These are phyloP conservation scores for Nothophoma quercina DNA, from an alignment of 2,329 filamentous ascomycete species.

Conservation along the genomic window DNA sequence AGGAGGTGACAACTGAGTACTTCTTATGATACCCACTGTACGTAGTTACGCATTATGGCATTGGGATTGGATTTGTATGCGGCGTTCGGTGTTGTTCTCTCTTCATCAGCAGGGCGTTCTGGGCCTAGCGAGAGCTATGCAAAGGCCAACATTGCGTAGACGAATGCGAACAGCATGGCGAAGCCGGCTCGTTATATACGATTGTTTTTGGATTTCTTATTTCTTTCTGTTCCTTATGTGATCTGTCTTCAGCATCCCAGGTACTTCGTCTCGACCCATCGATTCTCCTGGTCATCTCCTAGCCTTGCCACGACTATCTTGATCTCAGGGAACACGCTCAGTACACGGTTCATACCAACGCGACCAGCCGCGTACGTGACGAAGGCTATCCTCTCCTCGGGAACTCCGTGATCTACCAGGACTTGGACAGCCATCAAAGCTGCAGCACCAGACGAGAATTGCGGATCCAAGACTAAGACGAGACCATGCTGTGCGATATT, in stretches of 20 bases:
- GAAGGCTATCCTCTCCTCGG: conserved; percentile 84
- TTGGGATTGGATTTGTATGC: conserved; percentile 20
- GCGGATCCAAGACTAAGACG: conserved; percentile 87
- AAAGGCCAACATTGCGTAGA: not conserved
- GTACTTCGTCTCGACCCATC: conserved; percentile 91
- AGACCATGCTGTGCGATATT: conserved; percentile 77
- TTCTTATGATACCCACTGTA: conserved; percentile 63
- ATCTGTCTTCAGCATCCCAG: conserved; percentile 72
- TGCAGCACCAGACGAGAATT: conserved; percentile 90
- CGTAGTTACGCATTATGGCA: conserved; percentile 20
- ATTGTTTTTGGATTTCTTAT: not conserved
- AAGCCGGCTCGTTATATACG: conserved; percentile 7
- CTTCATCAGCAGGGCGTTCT: not conserved
- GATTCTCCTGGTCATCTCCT: conserved; percentile 79
- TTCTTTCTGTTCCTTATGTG: not conserved
- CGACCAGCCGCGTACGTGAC: conserved; percentile 91
- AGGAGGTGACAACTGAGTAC: conserved; percentile 73
- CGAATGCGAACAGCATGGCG: conserved; percentile 1
- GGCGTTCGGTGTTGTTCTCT: conserved; percentile 19
- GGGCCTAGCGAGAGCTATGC: not conserved
- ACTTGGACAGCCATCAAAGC: conserved; percentile 94
- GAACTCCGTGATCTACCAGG: conserved; percentile 91
- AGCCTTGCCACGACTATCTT: conserved; percentile 85
- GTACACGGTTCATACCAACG: conserved; percentile 82
- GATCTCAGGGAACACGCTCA: conserved; percentile 87